Evolutionary conservation across 2,329 filamentous ascomycete genomes (phyloP), one percentile per base, ranked within the genome.

Genomic region (Pezicula rhizophila): DNA sequence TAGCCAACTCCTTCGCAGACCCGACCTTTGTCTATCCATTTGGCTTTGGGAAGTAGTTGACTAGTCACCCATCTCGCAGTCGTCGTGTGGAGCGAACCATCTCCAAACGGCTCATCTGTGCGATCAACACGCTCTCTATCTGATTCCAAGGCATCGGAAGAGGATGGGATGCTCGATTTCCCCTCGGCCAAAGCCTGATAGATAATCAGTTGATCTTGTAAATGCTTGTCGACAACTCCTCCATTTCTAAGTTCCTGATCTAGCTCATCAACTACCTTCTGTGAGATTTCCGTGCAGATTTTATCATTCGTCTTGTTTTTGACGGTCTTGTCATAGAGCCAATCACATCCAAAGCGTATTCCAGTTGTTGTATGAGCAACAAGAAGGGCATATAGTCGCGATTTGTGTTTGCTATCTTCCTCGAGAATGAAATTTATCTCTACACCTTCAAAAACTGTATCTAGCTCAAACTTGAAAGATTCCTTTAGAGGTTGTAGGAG

Each of bases 31-130:
- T 76, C 70, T 52, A 71, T 78, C 69, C 77, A 82, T 46, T 66
- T 64, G 1, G 73, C 66, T 1, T 54, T 53, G 0, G 77, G 74
- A 15, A 83, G 53, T 34, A 84, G 53, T 58, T 78, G 66, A 26
- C 72, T 70, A 1, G 69, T 70, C 18, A 84, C 75, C 79, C 79
- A 84, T 52, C 79, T 69, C 12, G 77, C 80, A n/a, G 80, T 84
- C 38, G 70, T 72, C 0, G 79, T 71, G 54, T 84, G 80, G 53
- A 68, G 65, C 42, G 72, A 77, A 0, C 79, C 79, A 47, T 78
- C 68, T 0, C 79, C 79, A 57, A 82, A 80, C 0, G 79, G 78
- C 49, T 70, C 65, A 12, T 67, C 55, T 2, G 66, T 68, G 53
- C 69, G 72, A 51, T 81, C 77, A 45, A 62, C 70, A 37, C 64